Evolutionary conservation across 2,329 filamentous ascomycete genomes (phyloP), one percentile per base, ranked within the genome.

Genomic region (Pyrenophora tritici-repentis): DNA sequence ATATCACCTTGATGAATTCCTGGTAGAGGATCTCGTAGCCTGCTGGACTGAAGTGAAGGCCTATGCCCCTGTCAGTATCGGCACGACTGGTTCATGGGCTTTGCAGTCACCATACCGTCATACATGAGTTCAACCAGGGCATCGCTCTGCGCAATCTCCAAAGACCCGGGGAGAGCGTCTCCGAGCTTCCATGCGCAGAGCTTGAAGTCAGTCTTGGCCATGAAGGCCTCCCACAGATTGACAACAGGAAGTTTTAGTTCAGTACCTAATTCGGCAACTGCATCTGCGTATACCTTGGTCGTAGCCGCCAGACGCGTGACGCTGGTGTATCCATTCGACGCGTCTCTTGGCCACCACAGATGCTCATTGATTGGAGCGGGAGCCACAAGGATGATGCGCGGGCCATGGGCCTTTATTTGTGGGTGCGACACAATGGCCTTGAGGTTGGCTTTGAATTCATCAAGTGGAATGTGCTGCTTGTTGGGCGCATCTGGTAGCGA

Each of bases 301-400:
- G 74, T 79, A 63, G 73, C 83, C 64, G 73, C 90, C 70, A 78
- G 89, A 78, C 77, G 81, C 17, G 74, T 67, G 22, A 70, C 68
- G 56, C 63, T 64, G 32, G 57, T 51, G 46, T 68, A 72, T 46
- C 71, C 75, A 42, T 58, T 77, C 39, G 52, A 65, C 52, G 70
- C 68, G 78, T 78, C 60, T 33, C 64, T 56, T 78, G 79, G 8
- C 82, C 82, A 53, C 76, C 83, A 75, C 53, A 86, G 83, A 70
- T 90, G 86, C 74, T 95, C 87, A 63, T 96, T 88, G 42, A 95
- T 74, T 0, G 91, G 91, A 1, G 92, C 90, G 20, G 93, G 91
- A 0, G 90, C 88, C 40, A 97, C 81, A 5, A 97, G 77, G 37
- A 97, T 79, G 47, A 91, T 86, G 44, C 83, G 85, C 20, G 89